phyloP scores from a whole-genome alignment of 345 rosid species.

The Rhizophora apiculata region DNA sequence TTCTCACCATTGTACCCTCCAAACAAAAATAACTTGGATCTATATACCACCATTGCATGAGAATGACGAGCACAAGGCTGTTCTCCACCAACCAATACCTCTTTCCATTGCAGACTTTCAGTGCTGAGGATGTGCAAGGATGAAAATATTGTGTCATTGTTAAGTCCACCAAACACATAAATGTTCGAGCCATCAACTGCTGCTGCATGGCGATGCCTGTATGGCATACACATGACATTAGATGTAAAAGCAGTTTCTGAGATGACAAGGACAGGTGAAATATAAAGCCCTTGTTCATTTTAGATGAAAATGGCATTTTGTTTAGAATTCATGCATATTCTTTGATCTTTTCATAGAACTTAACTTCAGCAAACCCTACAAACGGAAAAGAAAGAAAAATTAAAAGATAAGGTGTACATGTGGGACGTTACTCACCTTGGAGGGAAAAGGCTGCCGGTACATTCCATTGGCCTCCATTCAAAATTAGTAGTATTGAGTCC shows the following conservation, averaged over 20 bases:
- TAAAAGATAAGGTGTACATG: neutral
- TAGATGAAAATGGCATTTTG: neutral
- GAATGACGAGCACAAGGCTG: slow-evolving; percentile 85
- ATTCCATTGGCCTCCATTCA: slow-evolving; percentile 56
- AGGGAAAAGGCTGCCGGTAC: slow-evolving; percentile 55
- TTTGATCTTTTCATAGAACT: neutral
- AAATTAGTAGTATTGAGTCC: slow-evolving; percentile 39
- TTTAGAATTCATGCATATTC: neutral
- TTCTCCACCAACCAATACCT: slow-evolving; percentile 47
- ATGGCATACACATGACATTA: slow-evolving; percentile 12
- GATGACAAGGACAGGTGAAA: slow-evolving; percentile 3
- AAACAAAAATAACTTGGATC: slow-evolving; percentile 60
- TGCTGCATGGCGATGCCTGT: slow-evolving; percentile 92
- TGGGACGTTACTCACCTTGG: slow-evolving; percentile 60
- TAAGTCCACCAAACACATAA: slow-evolving; percentile 78
- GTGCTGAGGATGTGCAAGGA: slow-evolving; percentile 58
- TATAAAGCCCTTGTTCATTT: neutral
- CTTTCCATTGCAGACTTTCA: slow-evolving; percentile 56
- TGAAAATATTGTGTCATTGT: slow-evolving; percentile 48
- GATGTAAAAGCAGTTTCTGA: slow-evolving; percentile 9
- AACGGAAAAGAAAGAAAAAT: neutral
- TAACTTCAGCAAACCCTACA: neutral
- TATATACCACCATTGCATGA: slow-evolving; percentile 74
- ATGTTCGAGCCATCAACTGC: slow-evolving; percentile 63
- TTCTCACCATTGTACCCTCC: slow-evolving; percentile 78